phyloP scores from a whole-genome alignment of 2,329 filamentous ascomycete genomes.

The Chrysosporium keratinophilum region DNA sequence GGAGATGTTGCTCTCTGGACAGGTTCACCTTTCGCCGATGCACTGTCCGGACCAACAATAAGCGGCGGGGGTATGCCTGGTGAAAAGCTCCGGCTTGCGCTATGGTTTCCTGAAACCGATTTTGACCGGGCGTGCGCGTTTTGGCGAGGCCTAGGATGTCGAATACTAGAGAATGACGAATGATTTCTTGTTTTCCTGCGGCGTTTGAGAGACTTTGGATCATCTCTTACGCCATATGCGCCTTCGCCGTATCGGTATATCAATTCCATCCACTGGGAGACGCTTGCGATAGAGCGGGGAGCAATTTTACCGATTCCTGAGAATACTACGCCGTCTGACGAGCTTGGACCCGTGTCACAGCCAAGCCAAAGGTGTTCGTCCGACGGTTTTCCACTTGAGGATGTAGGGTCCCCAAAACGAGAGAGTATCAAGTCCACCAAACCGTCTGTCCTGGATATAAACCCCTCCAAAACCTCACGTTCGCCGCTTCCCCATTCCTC shows the following conservation, averaged over 20 bases:
- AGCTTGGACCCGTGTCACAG: constrained; percentile 53
- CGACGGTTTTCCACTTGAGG: constrained; percentile 19
- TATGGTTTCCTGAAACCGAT: not conserved
- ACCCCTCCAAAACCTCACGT: constrained; percentile 83
- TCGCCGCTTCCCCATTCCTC: constrained; percentile 92
- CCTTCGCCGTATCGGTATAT: constrained; percentile 74
- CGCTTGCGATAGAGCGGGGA: constrained; percentile 56
- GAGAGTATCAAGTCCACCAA: constrained; percentile 81
- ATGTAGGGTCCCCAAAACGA: constrained; percentile 58
- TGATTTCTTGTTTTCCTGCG: constrained; percentile 24
- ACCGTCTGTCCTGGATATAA: constrained; percentile 67
- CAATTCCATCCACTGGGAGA: constrained; percentile 81
- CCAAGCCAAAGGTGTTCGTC: constrained; percentile 57
- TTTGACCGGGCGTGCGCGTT: constrained; percentile 5
- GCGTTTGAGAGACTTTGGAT: constrained; percentile 57
- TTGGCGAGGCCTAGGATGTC: not conserved
- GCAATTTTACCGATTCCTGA: constrained; percentile 67
- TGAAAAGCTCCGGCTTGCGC: constrained; percentile 18
- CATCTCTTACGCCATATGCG: constrained; percentile 75
- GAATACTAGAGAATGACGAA: not conserved
- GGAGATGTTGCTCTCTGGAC: constrained; percentile 7
- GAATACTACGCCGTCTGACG: constrained; percentile 78
- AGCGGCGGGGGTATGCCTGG: constrained; percentile 39
- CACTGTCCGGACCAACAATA: constrained; percentile 20
- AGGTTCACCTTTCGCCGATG: constrained; percentile 1